These are phyloP conservation scores for Plasmodium cynomolgi DNA, from an alignment of 169 alveolate species.

Conservation along the genomic window DNA sequence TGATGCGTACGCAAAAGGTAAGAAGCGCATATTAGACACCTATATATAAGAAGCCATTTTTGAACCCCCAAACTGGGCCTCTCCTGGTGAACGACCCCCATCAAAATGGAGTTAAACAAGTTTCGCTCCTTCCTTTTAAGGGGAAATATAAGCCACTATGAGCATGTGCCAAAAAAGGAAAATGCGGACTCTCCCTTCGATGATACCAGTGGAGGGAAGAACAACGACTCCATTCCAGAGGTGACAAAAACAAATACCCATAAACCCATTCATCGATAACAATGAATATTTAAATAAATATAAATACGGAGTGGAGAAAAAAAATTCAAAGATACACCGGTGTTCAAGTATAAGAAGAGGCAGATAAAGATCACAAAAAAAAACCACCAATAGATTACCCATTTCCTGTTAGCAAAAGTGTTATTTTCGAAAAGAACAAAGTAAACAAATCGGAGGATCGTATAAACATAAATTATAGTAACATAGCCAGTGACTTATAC, in stretches of 20 bases:
- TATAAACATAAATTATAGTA: constrained; percentile 59
- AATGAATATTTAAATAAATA: constrained; percentile 70
- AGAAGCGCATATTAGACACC: background rate
- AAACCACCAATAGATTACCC: constrained; percentile 31
- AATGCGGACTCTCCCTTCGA: background rate
- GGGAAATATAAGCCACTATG: constrained; percentile 10
- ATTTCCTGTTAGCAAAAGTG: constrained; percentile 19
- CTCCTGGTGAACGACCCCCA: constrained; percentile 3
- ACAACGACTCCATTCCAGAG: constrained; percentile 33
- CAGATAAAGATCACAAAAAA: constrained; percentile 33
- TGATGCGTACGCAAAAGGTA: background rate
- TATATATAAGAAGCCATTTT: background rate
- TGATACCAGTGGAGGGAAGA: constrained; percentile 5
- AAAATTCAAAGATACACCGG: constrained; percentile 57
- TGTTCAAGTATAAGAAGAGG: constrained; percentile 40
- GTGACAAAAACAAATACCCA: constrained; percentile 53
- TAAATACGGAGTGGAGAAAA: constrained; percentile 54
- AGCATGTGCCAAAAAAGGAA: background rate
- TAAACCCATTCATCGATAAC: constrained; percentile 69
- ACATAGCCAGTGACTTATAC: constrained; percentile 40
- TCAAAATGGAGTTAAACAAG: constrained; percentile 29
- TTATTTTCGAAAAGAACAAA: constrained; percentile 58
- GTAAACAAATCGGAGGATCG: constrained; percentile 65
- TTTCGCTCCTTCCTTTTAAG: background rate
- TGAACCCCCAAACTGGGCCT: background rate